Conservation (phyloP, 306 rosid genomes). For the Fragaria ananassa region DNA sequence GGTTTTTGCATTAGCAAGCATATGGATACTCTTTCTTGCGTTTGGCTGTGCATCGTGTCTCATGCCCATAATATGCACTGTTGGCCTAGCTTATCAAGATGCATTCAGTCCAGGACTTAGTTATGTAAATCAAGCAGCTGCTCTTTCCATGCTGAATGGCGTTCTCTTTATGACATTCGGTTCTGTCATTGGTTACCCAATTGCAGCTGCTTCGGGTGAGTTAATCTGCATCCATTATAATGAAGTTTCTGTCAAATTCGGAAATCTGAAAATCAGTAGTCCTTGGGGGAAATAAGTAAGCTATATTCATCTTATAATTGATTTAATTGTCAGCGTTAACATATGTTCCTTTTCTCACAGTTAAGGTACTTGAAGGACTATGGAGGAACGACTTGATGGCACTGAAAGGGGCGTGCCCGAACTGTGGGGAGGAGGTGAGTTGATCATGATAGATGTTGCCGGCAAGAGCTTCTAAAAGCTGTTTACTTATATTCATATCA, state of each 20-base stretch:
- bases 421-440: conserved; percentile 90
- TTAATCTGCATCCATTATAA: not conserved
- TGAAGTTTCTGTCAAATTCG: not conserved
- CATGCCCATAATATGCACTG: conserved; percentile 55
- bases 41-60: conserved; percentile 64
- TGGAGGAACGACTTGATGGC: conserved; percentile 85
- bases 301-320: not conserved
- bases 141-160: conserved; percentile 47
- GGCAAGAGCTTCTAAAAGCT: not conserved
- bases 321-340: conserved; percentile 4
- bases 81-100: conserved; percentile 52
- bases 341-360: conserved; percentile 35
- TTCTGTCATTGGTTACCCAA: conserved; percentile 61
- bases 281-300: not conserved
- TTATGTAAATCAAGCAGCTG: conserved; percentile 41
- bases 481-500: not conserved
- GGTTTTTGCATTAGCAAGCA: conserved; percentile 76
- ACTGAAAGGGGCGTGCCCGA: conserved; percentile 83
- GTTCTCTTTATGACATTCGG: conserved; percentile 54
- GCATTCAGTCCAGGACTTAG: conserved; percentile 44
- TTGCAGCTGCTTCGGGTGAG: conserved; percentile 80
- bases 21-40: conserved; percentile 73
- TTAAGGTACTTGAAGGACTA: conserved; percentile 72
- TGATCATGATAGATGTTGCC: conserved; percentile 10
- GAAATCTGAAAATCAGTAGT: not conserved